A percentile compares a stretch with the other conserved stretches of the same genome.
phyloP scores from a whole-genome alignment of 345 rosid species.

The Eucalyptus pauciflora region DNA sequence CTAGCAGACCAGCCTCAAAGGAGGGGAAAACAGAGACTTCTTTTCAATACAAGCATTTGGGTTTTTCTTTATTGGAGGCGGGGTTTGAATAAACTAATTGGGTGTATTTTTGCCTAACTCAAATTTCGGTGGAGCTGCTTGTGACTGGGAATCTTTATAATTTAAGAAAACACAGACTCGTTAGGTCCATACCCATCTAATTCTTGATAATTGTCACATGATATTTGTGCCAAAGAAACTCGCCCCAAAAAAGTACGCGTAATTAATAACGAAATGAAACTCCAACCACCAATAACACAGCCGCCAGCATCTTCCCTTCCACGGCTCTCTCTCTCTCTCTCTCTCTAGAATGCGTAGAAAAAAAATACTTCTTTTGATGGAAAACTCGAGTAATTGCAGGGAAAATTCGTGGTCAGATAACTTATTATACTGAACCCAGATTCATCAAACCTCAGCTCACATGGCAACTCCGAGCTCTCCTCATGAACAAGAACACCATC shows the following conservation, averaged over 20 bases:
- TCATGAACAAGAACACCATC: neutral
- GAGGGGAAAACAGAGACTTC: neutral
- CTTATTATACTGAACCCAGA: neutral
- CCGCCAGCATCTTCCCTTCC: neutral
- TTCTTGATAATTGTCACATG: neutral
- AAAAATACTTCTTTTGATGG: neutral
- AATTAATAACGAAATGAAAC: neutral
- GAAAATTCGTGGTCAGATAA: neutral
- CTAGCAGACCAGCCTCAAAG: neutral
- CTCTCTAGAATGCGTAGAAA: neutral
- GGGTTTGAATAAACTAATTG: neutral
- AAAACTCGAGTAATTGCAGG: neutral
- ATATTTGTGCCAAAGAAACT: neutral
- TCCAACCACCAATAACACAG: neutral
- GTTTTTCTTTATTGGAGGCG: neutral
- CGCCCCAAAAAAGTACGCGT: neutral
- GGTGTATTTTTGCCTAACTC: neutral
- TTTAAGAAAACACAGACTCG: neutral
- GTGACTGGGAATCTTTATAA: neutral
- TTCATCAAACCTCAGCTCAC: neutral
- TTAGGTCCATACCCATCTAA: neutral
- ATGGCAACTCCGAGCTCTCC: neutral
- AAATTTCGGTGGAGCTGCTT: neutral
- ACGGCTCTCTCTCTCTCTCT: neutral
- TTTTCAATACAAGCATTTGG: neutral